A percentile compares a stretch with the other conserved stretches of the same genome.
Conservation (phyloP, 306 rosid genomes). For the Dryas octopetala region DNA sequence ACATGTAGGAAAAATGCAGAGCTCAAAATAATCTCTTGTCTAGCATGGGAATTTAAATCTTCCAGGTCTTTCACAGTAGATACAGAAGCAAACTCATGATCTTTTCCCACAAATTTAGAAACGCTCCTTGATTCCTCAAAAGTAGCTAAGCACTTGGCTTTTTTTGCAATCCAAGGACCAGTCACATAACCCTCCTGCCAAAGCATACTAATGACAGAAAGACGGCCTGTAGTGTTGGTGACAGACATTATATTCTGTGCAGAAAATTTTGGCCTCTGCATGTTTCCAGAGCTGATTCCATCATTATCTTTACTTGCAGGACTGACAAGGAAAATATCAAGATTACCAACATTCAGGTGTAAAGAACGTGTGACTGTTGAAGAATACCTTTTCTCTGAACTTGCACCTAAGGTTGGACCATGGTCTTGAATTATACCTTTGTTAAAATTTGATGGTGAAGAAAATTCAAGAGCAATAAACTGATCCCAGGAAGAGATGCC, state of each 20-base stretch:
- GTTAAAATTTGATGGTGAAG: constrained; percentile 36
- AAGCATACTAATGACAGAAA: constrained; percentile 56
- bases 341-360: constrained; percentile 55
- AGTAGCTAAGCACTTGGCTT: constrained; percentile 70
- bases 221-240: constrained; percentile 39
- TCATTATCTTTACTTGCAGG: constrained; percentile 32
- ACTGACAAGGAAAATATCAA: constrained; percentile 56
- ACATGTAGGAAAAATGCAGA: constrained; percentile 59
- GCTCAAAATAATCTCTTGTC: constrained; percentile 81
- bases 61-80: constrained; percentile 68
- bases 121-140: constrained; percentile 61
- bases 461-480: constrained; percentile 75
- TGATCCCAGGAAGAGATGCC: constrained; percentile 62
- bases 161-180: constrained; percentile 90
- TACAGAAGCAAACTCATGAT: constrained; percentile 72
- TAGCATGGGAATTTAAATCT: constrained; percentile 68
- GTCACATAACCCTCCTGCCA: constrained; percentile 85
- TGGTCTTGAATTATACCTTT: constrained; percentile 35
- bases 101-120: constrained; percentile 53
- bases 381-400: constrained; percentile 51
- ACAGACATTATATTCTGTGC: constrained; percentile 62
- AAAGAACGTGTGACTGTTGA: constrained; percentile 50
- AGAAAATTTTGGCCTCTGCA: constrained; percentile 42
- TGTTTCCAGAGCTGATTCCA: constrained; percentile 35
- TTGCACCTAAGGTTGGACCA: constrained; percentile 43